Evolutionary conservation across 805 yeast genomes (phyloP), one percentile per base, ranked within the genome.

Genomic region (Kodamaea hsintzibuensis): DNA sequence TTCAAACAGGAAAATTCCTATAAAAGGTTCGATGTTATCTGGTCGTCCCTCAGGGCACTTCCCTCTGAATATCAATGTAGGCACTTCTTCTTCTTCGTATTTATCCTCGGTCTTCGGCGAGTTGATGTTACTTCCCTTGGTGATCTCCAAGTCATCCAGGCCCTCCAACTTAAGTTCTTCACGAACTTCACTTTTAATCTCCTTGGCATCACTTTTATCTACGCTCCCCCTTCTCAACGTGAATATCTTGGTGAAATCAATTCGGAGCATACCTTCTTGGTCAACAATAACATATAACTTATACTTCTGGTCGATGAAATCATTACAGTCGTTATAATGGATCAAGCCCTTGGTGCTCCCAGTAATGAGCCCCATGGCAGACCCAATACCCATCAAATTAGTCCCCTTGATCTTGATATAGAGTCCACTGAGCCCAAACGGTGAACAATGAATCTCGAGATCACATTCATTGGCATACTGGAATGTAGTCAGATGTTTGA

Each of bases 351-450:
- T 72, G 17, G 82, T 77, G 5, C 76, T 68, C 7, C 84, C 84
- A 0, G 83, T 79, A n/a, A 81, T 72, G 40, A 81, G 67, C 7
- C 83, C 84, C 83, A 81, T 79, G 14, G 84, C 80, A 8, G 82
- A 76, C 2, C 85, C 85, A 6, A 81, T 78, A 0, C 85, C 85
- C 66, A 80, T 77, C 7, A 80, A 68, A 48, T 79, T 78, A 0
- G 81, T 76, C 7, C 78, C 83, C 5, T 67, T 70, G 13, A 81
- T 69, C 54, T 79, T 79, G 40, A 81, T 70, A 61, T 80, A 81
- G 8, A 80, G 61, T 12, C 84, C 84, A 37, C 80, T 72, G 17
- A 81, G 70, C 12, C 85, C 85, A 61, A 81, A 81, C 2, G 85
- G 84, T 1, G 84, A 80, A 60, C 84, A 80, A 63, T 81, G 84